phyloP scores from a whole-genome alignment of 441 rosid species.

The Hypseocharis bilobata region DNA sequence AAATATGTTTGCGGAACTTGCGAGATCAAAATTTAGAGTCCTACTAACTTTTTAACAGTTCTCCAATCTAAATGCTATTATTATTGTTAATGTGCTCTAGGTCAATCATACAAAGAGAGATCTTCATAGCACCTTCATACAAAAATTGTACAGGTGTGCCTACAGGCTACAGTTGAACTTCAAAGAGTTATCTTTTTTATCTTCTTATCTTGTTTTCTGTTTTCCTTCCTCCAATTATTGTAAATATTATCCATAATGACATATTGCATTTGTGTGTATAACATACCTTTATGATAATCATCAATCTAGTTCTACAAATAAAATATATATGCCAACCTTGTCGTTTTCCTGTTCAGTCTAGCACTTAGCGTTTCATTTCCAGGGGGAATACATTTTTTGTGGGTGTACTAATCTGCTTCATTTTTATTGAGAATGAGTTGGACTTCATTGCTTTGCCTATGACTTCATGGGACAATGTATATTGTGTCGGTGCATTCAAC shows the following conservation, averaged over 20 bases:
- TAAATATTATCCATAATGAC: not conserved
- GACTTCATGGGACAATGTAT: not conserved
- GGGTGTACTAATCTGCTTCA: not conserved
- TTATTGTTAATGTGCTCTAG: slow-evolving; percentile 14
- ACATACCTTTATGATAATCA: not conserved
- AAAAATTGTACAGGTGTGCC: slow-evolving; percentile 27
- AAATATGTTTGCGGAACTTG: not conserved
- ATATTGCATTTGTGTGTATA: not conserved
- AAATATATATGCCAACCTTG: not conserved
- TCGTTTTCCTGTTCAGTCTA: not conserved
- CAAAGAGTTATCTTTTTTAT: not conserved
- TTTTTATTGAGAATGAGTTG: not conserved
- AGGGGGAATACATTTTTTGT: not conserved
- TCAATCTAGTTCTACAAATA: not conserved
- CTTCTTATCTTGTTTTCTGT: not conserved
- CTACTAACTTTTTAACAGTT: not conserved
- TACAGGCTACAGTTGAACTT: not conserved
- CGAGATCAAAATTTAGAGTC: not conserved
- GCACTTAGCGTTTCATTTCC: not conserved
- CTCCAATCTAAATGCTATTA: not conserved
- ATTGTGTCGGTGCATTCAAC: not conserved
- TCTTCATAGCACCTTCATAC: slow-evolving; percentile 30
- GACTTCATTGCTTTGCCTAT: not conserved
- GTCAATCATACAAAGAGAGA: slow-evolving; percentile 36
- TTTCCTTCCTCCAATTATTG: not conserved